Conservation (phyloP, 495 filamentous ascomycete species). For the Aspergillus leporis region DNA sequence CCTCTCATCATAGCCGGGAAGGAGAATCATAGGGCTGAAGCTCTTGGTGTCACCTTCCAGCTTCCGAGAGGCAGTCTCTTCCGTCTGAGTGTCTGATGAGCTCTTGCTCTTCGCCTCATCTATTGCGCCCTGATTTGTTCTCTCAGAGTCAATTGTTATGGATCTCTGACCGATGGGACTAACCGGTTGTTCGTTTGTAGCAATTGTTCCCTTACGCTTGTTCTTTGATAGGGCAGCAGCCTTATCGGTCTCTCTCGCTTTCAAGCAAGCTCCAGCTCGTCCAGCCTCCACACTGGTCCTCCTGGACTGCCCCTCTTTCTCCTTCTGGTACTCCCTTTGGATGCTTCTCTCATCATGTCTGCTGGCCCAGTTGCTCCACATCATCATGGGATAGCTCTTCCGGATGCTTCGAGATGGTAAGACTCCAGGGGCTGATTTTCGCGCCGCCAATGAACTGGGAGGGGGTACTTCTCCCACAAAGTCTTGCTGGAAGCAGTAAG, state of each 20-base stretch:
- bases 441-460: slow-evolving; percentile 76
- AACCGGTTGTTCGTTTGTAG: not conserved
- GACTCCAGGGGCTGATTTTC: slow-evolving; percentile 55
- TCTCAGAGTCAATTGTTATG: slow-evolving; percentile 1
- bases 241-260: slow-evolving; percentile 13
- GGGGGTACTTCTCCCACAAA: slow-evolving; percentile 78
- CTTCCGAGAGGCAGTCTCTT: not conserved
- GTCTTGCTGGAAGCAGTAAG: slow-evolving; percentile 65
- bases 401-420: slow-evolving; percentile 49
- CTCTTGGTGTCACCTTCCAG: slow-evolving; percentile 16
- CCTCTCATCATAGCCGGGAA: slow-evolving; percentile 32
- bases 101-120: not conserved
- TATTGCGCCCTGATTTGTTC: not conserved
- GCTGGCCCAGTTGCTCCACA: slow-evolving; percentile 85
- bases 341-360: slow-evolving; percentile 81
- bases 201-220: not conserved
- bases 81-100: not conserved
- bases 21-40: slow-evolving; percentile 31
- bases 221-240: not conserved
- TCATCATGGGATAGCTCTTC: slow-evolving; percentile 70
- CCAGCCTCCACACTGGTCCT: slow-evolving; percentile 37
- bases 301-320: slow-evolving; percentile 26
- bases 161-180: not conserved
- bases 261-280: slow-evolving; percentile 35
- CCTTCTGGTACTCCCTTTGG: slow-evolving; percentile 43